Evolutionary conservation across 805 yeast species (phyloP), one percentile per base, ranked within the genome.

Genomic region (Wickerhamiella hasegawae): DNA sequence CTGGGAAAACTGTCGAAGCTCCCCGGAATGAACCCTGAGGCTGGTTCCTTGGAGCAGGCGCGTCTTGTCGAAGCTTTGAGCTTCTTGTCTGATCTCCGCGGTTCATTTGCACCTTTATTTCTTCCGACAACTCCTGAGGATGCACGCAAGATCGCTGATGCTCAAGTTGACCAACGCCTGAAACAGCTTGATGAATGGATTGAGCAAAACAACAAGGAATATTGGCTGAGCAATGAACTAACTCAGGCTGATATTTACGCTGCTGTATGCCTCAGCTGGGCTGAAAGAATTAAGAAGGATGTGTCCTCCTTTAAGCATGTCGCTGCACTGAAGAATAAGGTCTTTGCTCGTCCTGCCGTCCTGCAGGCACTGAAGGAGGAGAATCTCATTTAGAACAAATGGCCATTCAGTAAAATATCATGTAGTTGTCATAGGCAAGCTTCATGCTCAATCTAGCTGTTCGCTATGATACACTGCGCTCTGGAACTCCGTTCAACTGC

Each of bases 311-410:
- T 30, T 31, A 28, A 33, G 28, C 26, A 28, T 18, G 29, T 26
- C 23, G 14, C 18, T 11, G 31, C 26, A 17, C 34, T 38, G 17
- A 26, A 37, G 22, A 22, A 40, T 34, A 31, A 29, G 22, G 35
- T 40, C 8, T 34, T 20, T 10, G 22, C 31, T 17, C 33, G 16
- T 5, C 33, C 37, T n/a, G 31, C 28, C 22, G 26, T 29, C 18
- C 19, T 28, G 35, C 29, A 37, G 38, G 40, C 40, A 27, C 31
- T 37, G 18, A 26, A 40, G 38, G 42, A 39, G 34, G 37, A 39
- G 35, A 25, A 23, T 23, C 12, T 31, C 33, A 14, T 21, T 18
- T 8, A 21, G 24, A 8, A 21, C 10, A 6, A 8, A 21, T 11
- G 10, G 24, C 11, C 24, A 21, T 21, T 21, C 6, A 6, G 24